A percentile compares a stretch with the other conserved stretches of the same genome.
These are phyloP conservation scores for Leccinum variicolor DNA, from an alignment of 768 basidiomycete species.

Conservation along the genomic window DNA sequence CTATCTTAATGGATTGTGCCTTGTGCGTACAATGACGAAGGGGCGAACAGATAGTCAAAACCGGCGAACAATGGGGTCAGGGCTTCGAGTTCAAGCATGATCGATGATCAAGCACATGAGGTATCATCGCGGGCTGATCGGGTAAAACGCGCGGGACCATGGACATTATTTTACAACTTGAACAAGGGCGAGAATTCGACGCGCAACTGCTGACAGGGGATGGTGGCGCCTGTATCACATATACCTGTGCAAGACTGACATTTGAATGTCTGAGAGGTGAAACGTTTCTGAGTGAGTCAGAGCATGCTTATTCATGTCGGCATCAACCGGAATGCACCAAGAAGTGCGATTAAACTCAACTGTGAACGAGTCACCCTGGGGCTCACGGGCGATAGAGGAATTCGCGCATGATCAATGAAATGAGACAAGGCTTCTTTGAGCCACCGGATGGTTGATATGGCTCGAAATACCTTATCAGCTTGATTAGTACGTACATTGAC, in stretches of 20 bases:
- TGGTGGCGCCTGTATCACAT: background rate
- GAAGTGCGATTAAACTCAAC: slow-evolving; percentile 11
- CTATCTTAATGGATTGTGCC: background rate
- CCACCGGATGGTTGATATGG: slow-evolving; percentile 14
- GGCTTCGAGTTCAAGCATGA: background rate
- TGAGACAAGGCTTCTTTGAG: slow-evolving; percentile 6
- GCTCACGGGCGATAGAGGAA: background rate
- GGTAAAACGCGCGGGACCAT: background rate
- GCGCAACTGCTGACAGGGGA: background rate
- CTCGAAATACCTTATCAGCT: slow-evolving; percentile 16
- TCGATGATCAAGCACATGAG: slow-evolving; percentile 12
- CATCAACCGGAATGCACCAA: background rate
- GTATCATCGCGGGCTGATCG: slow-evolving; percentile 3
- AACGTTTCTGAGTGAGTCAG: slow-evolving; percentile 1
- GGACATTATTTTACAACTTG: background rate
- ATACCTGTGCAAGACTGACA: background rate
- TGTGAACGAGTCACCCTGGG: slow-evolving; percentile 7
- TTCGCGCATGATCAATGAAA: slow-evolving; percentile 5
- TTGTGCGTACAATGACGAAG: background rate
- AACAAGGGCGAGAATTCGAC: background rate
- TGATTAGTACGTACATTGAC: background rate
- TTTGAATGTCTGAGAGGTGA: background rate
- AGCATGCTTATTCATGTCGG: background rate
- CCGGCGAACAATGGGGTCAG: slow-evolving; percentile 17
- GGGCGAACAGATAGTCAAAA: slow-evolving; percentile 10